Evolutionary conservation across 2,329 filamentous ascomycete species (phyloP), one percentile per base, ranked within the genome.

Genomic region (Lizonia empirigonia): DNA sequence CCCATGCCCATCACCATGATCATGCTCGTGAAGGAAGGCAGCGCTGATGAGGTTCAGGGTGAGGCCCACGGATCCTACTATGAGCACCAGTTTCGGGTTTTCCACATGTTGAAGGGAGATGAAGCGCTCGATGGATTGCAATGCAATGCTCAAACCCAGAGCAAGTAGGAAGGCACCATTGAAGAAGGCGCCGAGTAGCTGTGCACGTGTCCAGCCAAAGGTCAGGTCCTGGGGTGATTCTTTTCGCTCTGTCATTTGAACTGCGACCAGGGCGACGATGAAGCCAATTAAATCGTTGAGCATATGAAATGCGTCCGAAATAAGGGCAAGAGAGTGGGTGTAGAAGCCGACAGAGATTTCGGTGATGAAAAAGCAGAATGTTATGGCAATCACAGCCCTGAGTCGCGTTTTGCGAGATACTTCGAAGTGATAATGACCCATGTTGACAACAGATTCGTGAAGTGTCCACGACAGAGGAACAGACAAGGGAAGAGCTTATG

Each of bases 301-400:
- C 85, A 90, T 90, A 68, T 91, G 89, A 61, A 91, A 91, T 1
- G 89, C 87, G 77, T 92, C 89, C 22, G 89, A 88, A 20, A 91
- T 77, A 2, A 92, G 77, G 1, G 87, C 87, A 9, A 92, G 77
- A 0, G 88, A 91, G 44, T 79, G 78, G 1, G 89, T 91, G 53
- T 84, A 85, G 62, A 89, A 87, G 2, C 86, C 86, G 52, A 87
- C 83, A 23, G 76, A 75, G 22, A 80, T 77, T 55, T 80, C 78
- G 12, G 73, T 72, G 3, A 76, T 42, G 51, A 80, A 80, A 59
- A 80, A 80, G 16, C 59, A 65, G 42, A 76, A 73, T 0, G 77
- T 79, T 47, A 80, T 77, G 22, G 58, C 73, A 47, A 80, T 79
- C 41, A 79, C 76, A 24, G 63, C 66, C 12, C 66, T 56, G 7